Percentiles rank a stretch among this genome's conserved stretches.
These are phyloP conservation scores for Paecilomyces fulvus DNA, from an alignment of 2,329 filamentous ascomycete genomes.

Conservation along the genomic window DNA sequence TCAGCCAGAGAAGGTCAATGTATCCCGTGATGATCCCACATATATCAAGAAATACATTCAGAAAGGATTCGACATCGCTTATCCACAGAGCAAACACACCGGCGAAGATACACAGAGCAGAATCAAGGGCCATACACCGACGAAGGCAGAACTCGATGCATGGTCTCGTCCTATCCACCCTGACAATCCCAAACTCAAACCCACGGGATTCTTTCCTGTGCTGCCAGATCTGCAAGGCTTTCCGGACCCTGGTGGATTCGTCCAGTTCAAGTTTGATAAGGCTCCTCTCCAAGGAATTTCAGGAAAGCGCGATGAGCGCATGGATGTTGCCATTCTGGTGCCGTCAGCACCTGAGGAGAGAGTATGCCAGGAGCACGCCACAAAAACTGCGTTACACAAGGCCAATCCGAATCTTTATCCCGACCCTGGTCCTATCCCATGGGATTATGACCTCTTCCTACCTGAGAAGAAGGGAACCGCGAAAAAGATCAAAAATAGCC, in stretches of 20 bases:
- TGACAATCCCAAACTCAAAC: constrained; percentile 46
- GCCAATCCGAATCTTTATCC: constrained; percentile 43
- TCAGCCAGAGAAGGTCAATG: constrained; percentile 23
- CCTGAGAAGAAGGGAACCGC: constrained; percentile 41
- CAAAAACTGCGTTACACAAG: constrained; percentile 40
- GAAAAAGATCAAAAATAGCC: constrained; percentile 47
- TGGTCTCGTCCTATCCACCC: constrained; percentile 55
- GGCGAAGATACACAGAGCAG: constrained; percentile 47
- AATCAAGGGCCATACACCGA: constrained; percentile 46
- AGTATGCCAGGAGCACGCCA: constrained; percentile 39
- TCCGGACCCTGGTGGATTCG: constrained; percentile 50
- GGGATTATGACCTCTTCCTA: constrained; percentile 53
- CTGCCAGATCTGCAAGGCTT: constrained; percentile 54
- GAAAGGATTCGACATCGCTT: constrained; percentile 58
- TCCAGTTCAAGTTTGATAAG: constrained; percentile 54
- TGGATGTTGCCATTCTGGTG: constrained; percentile 51
- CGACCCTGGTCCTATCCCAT: constrained; percentile 45
- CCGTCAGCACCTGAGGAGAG: constrained; percentile 43
- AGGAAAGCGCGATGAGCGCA: constrained; percentile 47
- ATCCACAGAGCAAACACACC: constrained; percentile 51
- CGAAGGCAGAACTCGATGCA: constrained; percentile 47
- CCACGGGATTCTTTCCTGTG: constrained; percentile 53
- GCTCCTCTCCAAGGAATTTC: constrained; percentile 45
- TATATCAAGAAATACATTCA: constrained; percentile 53
- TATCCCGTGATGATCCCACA: constrained; percentile 47